A percentile compares a stretch with the other conserved stretches of the same genome.
Evolutionary conservation across 2,329 filamentous ascomycete species (phyloP).

Genomic region (Alternaria sp.): DNA sequence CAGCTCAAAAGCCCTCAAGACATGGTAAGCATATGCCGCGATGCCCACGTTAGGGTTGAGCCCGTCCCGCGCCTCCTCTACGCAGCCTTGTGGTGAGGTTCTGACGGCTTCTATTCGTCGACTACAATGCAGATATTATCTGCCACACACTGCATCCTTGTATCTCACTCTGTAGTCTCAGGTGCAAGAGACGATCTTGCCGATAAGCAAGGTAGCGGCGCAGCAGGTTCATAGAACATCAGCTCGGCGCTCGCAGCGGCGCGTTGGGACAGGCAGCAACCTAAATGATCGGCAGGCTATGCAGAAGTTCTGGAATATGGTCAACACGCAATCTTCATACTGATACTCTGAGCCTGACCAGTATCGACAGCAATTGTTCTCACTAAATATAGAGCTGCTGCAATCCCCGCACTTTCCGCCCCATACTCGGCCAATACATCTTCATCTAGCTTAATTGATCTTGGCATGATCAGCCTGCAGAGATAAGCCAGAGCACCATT

Average conservation of each 20-base stretch:
- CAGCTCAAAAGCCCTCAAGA: slow-evolving; percentile 1
- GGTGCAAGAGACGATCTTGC: not conserved
- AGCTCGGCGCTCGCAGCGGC: not conserved
- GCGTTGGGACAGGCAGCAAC: not conserved
- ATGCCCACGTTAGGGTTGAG: slow-evolving; percentile 2
- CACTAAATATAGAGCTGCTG: slow-evolving; percentile 4
- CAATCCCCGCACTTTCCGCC: slow-evolving; percentile 9
- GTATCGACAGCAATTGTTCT: not conserved
- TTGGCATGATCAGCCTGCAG: slow-evolving; percentile 1
- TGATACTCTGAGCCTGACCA: not conserved
- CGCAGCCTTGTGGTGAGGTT: not conserved
- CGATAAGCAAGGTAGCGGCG: not conserved
- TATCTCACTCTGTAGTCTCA: not conserved
- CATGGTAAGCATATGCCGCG: slow-evolving; percentile 3
- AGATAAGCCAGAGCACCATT: slow-evolving; percentile 1
- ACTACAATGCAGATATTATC: not conserved
- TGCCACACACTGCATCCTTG: not conserved
- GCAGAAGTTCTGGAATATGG: not conserved
- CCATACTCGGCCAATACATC: slow-evolving; percentile 10
- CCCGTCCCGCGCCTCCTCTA: not conserved
- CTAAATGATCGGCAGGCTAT: not conserved
- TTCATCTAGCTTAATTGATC: slow-evolving; percentile 2
- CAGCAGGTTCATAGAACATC: not conserved
- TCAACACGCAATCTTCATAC: not conserved
- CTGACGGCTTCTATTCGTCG: not conserved